Conservation (phyloP, 345 rosid species). For the Litchi chinensis region DNA sequence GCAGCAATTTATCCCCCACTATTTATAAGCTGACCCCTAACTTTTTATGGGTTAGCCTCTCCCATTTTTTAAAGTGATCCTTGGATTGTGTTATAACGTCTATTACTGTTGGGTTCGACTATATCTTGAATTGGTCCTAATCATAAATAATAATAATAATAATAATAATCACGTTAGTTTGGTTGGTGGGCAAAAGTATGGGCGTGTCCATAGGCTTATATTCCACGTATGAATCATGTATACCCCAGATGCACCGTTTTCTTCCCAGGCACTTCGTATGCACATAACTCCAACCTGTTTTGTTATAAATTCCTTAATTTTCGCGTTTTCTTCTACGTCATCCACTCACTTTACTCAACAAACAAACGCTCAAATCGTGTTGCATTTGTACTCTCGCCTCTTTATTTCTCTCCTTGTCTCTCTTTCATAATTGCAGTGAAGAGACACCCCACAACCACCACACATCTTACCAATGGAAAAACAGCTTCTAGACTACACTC, state of each 20-base stretch:
- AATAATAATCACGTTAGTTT: neutral
- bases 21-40: no score
- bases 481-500: conserved; percentile 52
- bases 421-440: neutral
- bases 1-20: no score
- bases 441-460: no score
- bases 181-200: neutral
- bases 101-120: no score
- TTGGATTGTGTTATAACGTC: no score
- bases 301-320: neutral
- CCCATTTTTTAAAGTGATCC: no score
- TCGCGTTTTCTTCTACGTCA: neutral
- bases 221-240: neutral
- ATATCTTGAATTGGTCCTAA: no score
- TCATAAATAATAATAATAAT: no score
- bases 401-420: neutral
- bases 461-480: conserved; percentile 40
- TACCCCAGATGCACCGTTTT: neutral
- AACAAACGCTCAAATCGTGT: conserved; percentile 34
- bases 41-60: no score
- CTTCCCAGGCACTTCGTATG: neutral
- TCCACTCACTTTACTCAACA: neutral
- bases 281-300: neutral
- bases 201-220: neutral
- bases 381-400: conserved; percentile 26